Evolutionary conservation across 768 basidiomycete species (phyloP), one percentile per base, ranked within the genome.

Genomic region (Termitomyces sp.): DNA sequence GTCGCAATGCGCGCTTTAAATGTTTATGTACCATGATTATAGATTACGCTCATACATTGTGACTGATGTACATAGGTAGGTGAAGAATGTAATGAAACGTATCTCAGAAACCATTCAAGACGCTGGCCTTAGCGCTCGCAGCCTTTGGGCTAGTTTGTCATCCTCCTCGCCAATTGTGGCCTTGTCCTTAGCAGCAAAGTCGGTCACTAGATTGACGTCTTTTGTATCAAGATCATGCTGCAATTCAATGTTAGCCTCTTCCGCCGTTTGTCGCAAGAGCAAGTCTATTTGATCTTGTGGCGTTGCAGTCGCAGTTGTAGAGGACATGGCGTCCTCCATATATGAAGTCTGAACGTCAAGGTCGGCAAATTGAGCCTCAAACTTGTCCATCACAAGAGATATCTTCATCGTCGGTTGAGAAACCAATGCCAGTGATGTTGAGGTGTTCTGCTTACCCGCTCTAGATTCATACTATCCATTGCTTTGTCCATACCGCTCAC

Each of bases 401-500:
- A 99, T 98, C 96, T 98, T 67, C 21, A 28, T 30, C 15, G 24
- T 34, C 17, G 30, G 46, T 49, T 38, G 32, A 47, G 35, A 49
- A 12, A 47, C 28, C 5, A 46, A 34, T 51, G 5, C 37, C 45
- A 28, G 28, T 21, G 40, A 22, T 46, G 37, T 43, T 28, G 4
- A 32, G 34, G 34, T 34, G 44, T 7, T 35, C n/a, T 38, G 75
- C 85, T 66, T 65, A 97, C 96, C 68, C 88, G 81, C 64, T 99
- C 97, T 54, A 98, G 81, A 75, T 99, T 98, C 97, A 99, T 99
- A 71, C 79, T 89, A 63, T 97, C 90, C 97, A 99, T 98, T 4
- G 97, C 97, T 67, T 88, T 91, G 69, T 99, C 97, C 97, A 99
- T 98, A 34, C 94, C 95, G 64, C 85, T 86, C 44, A 99, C 97